A percentile compares a stretch with the other conserved stretches of the same genome.
phyloP scores from a whole-genome alignment of 2,329 filamentous ascomycete genomes.

The Huntiella omanensis region DNA sequence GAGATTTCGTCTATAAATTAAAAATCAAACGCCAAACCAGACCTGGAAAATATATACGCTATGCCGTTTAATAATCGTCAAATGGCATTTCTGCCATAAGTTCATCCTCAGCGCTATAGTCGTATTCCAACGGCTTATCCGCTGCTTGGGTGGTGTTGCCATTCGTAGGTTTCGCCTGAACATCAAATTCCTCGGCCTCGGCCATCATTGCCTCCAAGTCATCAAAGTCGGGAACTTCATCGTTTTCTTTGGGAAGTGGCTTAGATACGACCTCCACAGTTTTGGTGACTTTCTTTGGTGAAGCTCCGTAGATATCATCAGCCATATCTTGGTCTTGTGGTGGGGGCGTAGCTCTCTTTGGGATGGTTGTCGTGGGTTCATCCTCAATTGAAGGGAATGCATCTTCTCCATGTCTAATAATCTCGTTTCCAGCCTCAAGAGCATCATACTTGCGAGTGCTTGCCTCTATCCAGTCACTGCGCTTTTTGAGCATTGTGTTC shows the following conservation, averaged over 20 bases:
- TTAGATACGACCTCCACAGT: background rate
- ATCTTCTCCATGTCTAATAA: slow-evolving; percentile 11
- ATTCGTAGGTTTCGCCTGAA: background rate
- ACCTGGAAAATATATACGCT: too few species aligned
- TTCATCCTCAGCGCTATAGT: slow-evolving; percentile 45
- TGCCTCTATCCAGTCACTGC: slow-evolving; percentile 73
- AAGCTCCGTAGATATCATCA: slow-evolving; percentile 37
- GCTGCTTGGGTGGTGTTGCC: slow-evolving; percentile 8
- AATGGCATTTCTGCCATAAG: slow-evolving; percentile 42
- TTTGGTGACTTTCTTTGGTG: slow-evolving; percentile 20
- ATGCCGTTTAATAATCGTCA: slow-evolving; percentile 5
- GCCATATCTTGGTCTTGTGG: slow-evolving; percentile 13
- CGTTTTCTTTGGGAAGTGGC: slow-evolving; percentile 13
- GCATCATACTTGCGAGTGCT: slow-evolving; percentile 27
- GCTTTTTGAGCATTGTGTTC: slow-evolving; percentile 53
- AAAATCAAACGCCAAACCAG: too few species aligned
- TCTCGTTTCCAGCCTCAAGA: slow-evolving; percentile 17
- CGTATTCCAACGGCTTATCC: slow-evolving; percentile 15
- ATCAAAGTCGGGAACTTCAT: slow-evolving; percentile 19
- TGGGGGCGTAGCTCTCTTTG: too few species aligned
- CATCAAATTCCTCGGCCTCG: slow-evolving; percentile 22
- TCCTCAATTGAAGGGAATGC: background rate
- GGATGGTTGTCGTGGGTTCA: too few species aligned
- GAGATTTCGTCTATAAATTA: too few species aligned
- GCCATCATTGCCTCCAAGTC: slow-evolving; percentile 35